These are phyloP conservation scores for Osmanthus fragrans DNA, from an alignment of 257 asterid species.

Conservation along the genomic window DNA sequence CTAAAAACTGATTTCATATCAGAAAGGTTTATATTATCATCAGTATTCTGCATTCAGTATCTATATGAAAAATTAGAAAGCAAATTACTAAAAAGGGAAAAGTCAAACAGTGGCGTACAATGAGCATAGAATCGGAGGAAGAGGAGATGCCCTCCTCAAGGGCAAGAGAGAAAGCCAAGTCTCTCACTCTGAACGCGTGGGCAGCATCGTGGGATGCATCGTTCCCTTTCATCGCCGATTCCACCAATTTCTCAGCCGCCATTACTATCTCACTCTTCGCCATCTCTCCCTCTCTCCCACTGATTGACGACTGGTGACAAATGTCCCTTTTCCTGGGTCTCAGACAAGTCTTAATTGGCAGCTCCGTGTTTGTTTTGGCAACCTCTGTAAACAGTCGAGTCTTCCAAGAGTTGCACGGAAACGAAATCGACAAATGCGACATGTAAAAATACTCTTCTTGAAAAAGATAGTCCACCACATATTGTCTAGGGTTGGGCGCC, in stretches of 20 bases:
- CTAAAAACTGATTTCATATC: too few species aligned
- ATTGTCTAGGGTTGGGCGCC: too few species aligned
- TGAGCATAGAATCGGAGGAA: slow-evolving; percentile 60
- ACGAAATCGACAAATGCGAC: background rate
- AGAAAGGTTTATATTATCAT: too few species aligned
- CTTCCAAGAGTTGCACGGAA: background rate
- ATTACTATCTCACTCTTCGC: slow-evolving; percentile 44
- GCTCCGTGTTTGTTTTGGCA: background rate
- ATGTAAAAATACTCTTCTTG: background rate
- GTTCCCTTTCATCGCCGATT: slow-evolving; percentile 74
- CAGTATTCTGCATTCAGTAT: background rate
- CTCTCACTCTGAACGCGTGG: slow-evolving; percentile 90
- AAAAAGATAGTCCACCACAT: too few species aligned
- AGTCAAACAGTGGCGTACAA: slow-evolving; percentile 32
- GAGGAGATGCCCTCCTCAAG: slow-evolving; percentile 59
- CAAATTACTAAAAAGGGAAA: background rate
- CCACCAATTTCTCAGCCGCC: slow-evolving; percentile 74
- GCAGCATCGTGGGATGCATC: slow-evolving; percentile 96
- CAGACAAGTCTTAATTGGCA: background rate
- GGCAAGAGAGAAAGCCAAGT: slow-evolving; percentile 88
- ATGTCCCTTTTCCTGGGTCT: background rate
- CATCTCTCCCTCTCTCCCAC: slow-evolving; percentile 27
- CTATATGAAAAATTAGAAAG: slow-evolving; percentile 1
- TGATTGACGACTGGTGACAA: background rate
- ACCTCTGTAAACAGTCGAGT: background rate